phyloP scores from a whole-genome alignment of 2,329 filamentous ascomycete species.

The Diaporthe humulicola region DNA sequence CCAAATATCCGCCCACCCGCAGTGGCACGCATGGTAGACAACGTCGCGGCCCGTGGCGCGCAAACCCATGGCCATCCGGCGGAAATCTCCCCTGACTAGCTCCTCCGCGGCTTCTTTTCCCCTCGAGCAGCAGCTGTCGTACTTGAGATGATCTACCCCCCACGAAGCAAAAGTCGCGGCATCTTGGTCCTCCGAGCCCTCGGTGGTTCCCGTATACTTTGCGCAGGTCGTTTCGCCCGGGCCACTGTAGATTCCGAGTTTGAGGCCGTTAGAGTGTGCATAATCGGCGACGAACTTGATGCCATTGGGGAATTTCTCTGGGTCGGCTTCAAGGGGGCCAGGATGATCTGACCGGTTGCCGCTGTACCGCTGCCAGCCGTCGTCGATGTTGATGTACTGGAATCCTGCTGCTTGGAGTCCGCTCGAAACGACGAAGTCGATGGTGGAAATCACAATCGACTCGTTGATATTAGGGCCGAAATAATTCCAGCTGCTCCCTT shows the following conservation, averaged over 20 bases:
- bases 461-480: conserved; percentile 32
- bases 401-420: conserved; percentile 30
- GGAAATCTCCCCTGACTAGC: conserved; percentile 21
- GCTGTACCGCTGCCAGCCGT: conserved; percentile 30
- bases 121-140: conserved; percentile 31
- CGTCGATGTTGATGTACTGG: conserved; percentile 28
- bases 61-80: conserved; percentile 30
- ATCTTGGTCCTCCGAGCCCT: conserved; percentile 22
- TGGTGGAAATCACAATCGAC: conserved; percentile 24
- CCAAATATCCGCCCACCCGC: conserved; percentile 34
- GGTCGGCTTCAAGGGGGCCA: conserved; percentile 21
- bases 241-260: conserved; percentile 33
- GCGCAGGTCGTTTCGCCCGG: conserved; percentile 32
- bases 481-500: conserved; percentile 33
- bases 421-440: conserved; percentile 28
- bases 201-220: conserved; percentile 15
- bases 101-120: conserved; percentile 5
- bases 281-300: conserved; percentile 25
- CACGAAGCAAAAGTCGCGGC: conserved; percentile 25
- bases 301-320: conserved; percentile 19
- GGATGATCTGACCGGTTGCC: conserved; percentile 32
- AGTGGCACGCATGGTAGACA: conserved; percentile 34
- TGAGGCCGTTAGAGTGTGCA: conserved; percentile 30
- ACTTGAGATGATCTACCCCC: conserved; percentile 33
- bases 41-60: conserved; percentile 29